phyloP scores from a whole-genome alignment of 345 rosid genomes.

The Dipteronia dyeriana region DNA sequence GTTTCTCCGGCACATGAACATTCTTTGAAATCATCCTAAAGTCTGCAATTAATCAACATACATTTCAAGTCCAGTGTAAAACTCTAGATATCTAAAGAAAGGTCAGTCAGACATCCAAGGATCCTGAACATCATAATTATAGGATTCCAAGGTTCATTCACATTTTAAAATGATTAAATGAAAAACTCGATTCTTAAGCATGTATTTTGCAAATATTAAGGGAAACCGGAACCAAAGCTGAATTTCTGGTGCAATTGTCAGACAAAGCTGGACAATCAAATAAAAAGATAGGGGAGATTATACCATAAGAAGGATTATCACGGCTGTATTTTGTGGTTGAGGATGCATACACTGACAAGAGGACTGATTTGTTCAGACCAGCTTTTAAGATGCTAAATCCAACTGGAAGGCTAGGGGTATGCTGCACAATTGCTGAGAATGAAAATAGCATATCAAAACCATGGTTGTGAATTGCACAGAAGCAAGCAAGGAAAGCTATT shows the following conservation, averaged over 20 bases:
- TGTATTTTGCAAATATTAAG: slow-evolving; percentile 22
- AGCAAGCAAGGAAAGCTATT: slow-evolving; percentile 91
- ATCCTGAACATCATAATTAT: not conserved
- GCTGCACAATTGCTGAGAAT: slow-evolving; percentile 86
- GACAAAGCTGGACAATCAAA: slow-evolving; percentile 20
- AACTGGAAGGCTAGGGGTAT: slow-evolving; percentile 83
- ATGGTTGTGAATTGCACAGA: slow-evolving; percentile 94
- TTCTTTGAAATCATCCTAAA: not conserved
- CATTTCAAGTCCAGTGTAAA: not conserved
- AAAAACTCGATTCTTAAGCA: not conserved
- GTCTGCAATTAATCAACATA: slow-evolving; percentile 13
- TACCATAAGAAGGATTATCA: slow-evolving; percentile 80
- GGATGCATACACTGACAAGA: slow-evolving; percentile 84
- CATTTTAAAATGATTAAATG: not conserved
- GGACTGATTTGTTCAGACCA: slow-evolving; percentile 95
- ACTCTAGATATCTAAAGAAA: slow-evolving; percentile 3
- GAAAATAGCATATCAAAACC: slow-evolving; percentile 93
- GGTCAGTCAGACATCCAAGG: slow-evolving; percentile 3
- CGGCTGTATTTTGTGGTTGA: slow-evolving; percentile 46
- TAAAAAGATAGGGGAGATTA: slow-evolving; percentile 30
- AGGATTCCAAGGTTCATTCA: slow-evolving; percentile 1
- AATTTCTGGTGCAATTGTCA: slow-evolving; percentile 4
- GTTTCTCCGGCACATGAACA: not conserved
- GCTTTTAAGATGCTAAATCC: slow-evolving; percentile 97
- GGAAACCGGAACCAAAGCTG: slow-evolving; percentile 7